phyloP scores from a whole-genome alignment of 2,329 filamentous ascomycete species.

The Colletotrichum lupini region DNA sequence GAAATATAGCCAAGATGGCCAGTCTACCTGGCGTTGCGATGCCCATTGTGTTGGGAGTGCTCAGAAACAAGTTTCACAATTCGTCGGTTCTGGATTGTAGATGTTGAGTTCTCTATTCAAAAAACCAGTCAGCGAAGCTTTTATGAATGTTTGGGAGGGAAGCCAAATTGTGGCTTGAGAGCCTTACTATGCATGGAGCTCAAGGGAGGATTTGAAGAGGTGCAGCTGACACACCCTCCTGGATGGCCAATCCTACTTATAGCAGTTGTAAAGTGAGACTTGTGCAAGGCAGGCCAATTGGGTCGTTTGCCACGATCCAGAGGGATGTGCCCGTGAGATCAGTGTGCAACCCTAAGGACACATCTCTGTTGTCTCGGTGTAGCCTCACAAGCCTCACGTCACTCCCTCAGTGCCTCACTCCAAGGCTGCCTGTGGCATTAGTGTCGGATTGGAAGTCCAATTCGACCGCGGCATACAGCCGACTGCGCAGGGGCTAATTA shows the following conservation, averaged over 20 bases:
- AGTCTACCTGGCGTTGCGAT: too few relatives aligned
- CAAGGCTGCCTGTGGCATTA: background rate
- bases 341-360: too few relatives aligned
- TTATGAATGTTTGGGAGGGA: too few relatives aligned
- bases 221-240: background rate
- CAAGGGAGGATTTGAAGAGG: background rate
- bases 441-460: too few relatives aligned
- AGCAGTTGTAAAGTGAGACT: background rate
- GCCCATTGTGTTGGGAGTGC: too few relatives aligned
- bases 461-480: too few relatives aligned
- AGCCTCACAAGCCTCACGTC: background rate
- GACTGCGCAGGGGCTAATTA: too few relatives aligned
- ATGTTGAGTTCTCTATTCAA: too few relatives aligned
- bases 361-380: background rate
- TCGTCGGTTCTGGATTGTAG: too few relatives aligned
- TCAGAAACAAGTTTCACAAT: too few relatives aligned
- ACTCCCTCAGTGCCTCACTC: background rate
- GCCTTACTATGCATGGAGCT: accelerated
- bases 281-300: background rate
- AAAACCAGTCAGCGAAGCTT: too few relatives aligned
- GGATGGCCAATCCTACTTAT: background rate
- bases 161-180: background rate
- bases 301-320: background rate
- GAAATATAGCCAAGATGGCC: too few relatives aligned
- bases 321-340: background rate